Evolutionary conservation across 345 rosid genomes (phyloP).

Genomic region (Carallia brachiata): DNA sequence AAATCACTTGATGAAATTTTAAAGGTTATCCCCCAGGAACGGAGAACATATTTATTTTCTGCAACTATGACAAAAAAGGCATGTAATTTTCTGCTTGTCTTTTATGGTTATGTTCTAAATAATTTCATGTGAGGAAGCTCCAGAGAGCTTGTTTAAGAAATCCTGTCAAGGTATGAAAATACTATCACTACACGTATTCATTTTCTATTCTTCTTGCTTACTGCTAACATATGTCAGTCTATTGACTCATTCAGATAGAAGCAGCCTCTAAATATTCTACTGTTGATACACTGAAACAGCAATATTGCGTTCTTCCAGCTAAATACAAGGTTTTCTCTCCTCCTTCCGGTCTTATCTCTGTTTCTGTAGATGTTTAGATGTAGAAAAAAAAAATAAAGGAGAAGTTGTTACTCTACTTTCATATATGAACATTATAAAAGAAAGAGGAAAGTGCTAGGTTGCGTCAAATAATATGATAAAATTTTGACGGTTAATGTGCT

Average conservation of each 20-base stretch:
- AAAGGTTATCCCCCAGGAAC: slow-evolving; percentile 60
- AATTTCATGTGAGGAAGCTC: slow-evolving; percentile 69
- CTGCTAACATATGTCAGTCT: slow-evolving; percentile 12
- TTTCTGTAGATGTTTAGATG: not conserved
- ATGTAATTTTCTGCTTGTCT: too few species aligned
- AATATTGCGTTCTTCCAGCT: slow-evolving; percentile 68
- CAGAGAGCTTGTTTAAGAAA: slow-evolving; percentile 87
- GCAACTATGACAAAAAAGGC: slow-evolving; percentile 98
- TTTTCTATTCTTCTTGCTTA: slow-evolving; percentile 7
- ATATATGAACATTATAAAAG: not conserved
- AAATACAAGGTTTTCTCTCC: slow-evolving; percentile 63
- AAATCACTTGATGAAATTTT: slow-evolving; percentile 80
- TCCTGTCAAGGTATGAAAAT: slow-evolving; percentile 75
- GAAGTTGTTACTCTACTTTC: too few species aligned
- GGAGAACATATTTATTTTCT: slow-evolving; percentile 84
- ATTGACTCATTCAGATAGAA: slow-evolving; percentile 59
- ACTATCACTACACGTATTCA: not conserved
- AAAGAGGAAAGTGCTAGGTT: not conserved
- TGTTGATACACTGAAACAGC: slow-evolving; percentile 88
- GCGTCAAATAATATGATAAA: not conserved
- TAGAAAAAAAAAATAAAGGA: too few species aligned
- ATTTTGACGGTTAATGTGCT: not conserved
- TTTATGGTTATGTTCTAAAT: too few species aligned
- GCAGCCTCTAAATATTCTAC: slow-evolving; percentile 93
- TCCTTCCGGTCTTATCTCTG: slow-evolving; percentile 7